Conservation (phyloP, 1,284 basidiomycete genomes). For the Papiliotrema fonsecae region DNA sequence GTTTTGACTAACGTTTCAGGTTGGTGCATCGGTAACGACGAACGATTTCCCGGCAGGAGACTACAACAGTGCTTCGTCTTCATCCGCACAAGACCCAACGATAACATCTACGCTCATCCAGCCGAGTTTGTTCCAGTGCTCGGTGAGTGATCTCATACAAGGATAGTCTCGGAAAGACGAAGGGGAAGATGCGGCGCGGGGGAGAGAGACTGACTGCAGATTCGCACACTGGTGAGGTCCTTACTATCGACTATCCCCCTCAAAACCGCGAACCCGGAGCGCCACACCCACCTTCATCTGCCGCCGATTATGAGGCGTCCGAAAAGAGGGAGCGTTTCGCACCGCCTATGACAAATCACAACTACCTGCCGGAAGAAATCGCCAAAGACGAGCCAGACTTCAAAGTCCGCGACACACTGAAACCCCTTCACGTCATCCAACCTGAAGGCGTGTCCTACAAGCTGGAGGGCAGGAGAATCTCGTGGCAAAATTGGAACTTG, state of each 20-base stretch:
- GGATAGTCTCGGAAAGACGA: no score
- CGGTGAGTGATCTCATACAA: no score
- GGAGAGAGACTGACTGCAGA: slow-evolving; percentile 19
- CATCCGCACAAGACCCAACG: slow-evolving; percentile 41
- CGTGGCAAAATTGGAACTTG: slow-evolving; percentile 40
- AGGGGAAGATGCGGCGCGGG: not conserved
- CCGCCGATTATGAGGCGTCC: slow-evolving; percentile 26
- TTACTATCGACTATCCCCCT: slow-evolving; percentile 47
- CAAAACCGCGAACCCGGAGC: slow-evolving; percentile 19
- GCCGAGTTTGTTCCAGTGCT: slow-evolving; percentile 47
- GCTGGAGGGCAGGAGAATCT: slow-evolving; percentile 63
- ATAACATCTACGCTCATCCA: slow-evolving; percentile 50
- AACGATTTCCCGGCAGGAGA: slow-evolving; percentile 45
- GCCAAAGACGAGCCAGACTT: slow-evolving; percentile 51
- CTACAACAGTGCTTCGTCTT: slow-evolving; percentile 50
- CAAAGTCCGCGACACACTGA: slow-evolving; percentile 65
- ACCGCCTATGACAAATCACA: slow-evolving; percentile 45
- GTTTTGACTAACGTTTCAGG: slow-evolving; percentile 19
- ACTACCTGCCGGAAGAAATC: slow-evolving; percentile 50
- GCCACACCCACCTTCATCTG: slow-evolving; percentile 22
- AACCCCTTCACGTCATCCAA: slow-evolving; percentile 80
- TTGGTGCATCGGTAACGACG: slow-evolving; percentile 51
- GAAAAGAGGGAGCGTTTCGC: slow-evolving; percentile 43
- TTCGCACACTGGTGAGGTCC: slow-evolving; percentile 43
- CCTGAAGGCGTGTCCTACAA: slow-evolving; percentile 89